Conservation (phyloP, 2,329 filamentous ascomycete genomes). For the Pleomassaria siparia region DNA sequence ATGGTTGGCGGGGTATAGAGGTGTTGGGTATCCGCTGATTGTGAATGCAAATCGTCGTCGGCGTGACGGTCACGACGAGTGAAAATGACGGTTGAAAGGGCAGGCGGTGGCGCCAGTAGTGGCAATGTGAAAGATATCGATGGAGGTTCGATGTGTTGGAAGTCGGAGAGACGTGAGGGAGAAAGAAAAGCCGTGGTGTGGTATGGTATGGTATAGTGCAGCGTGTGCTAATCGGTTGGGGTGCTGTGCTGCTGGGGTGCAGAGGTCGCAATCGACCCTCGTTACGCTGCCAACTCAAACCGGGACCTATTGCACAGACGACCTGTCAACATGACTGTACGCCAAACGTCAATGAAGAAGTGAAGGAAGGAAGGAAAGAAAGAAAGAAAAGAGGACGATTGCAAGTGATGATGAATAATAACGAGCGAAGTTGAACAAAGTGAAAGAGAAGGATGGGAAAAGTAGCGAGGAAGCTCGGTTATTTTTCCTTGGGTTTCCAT, state of each 20-base stretch:
- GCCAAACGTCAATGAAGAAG: not conserved
- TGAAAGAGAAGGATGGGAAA: not conserved
- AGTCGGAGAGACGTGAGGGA: not conserved
- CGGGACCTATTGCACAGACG: slow-evolving; percentile 6
- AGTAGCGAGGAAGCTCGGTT: slow-evolving; percentile 5
- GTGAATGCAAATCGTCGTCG: not conserved
- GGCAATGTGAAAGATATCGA: not conserved
- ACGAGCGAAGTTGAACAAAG: too few species aligned
- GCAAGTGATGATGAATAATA: slow-evolving; percentile 1
- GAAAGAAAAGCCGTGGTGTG: slow-evolving; percentile 9
- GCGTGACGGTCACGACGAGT: not conserved
- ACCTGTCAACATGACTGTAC: slow-evolving; percentile 14
- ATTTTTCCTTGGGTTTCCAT: too few species aligned
- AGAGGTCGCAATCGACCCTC: too few species aligned
- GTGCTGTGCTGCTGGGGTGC: slow-evolving; percentile 1
- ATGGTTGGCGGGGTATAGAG: not conserved
- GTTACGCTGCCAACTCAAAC: slow-evolving; percentile 5
- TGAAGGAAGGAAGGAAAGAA: too few species aligned
- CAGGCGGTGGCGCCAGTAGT: not conserved
- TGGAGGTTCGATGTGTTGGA: not conserved
- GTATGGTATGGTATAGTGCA: too few species aligned
- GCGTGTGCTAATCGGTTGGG: not conserved
- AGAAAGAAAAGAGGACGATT: too few species aligned
- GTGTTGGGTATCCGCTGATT: not conserved
- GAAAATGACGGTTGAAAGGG: not conserved